These are phyloP conservation scores for Gossypium stocksii DNA, from an alignment of 345 rosid species.

Conservation along the genomic window DNA sequence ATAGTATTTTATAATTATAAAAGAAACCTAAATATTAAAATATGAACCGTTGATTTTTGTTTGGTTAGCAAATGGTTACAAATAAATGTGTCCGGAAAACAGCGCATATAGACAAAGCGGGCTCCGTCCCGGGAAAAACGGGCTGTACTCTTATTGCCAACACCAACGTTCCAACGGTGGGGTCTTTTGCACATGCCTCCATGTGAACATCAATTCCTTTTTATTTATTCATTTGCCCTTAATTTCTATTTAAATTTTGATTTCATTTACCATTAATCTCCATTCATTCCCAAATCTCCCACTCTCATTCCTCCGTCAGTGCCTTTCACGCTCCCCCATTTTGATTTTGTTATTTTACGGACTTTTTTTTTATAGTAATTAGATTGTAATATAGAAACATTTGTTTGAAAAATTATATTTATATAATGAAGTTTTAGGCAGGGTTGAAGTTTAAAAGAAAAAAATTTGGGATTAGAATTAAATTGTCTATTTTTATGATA, in stretches of 20 bases:
- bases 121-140: conserved; percentile 71
- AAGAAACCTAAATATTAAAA: too few species aligned
- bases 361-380: background rate
- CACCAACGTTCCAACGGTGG: conserved; percentile 37
- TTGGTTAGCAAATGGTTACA: conserved; percentile 2
- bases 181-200: conserved; percentile 69
- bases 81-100: conserved; percentile 5
- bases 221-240: conserved; percentile 5
- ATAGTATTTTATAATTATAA: too few species aligned
- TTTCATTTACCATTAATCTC: background rate
- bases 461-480: too few species aligned
- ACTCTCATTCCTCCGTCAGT: background rate
- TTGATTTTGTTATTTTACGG: background rate
- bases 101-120: conserved; percentile 45
- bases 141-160: conserved; percentile 44
- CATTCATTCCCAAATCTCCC: background rate
- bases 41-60: background rate
- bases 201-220: conserved; percentile 34
- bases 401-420: too few species aligned
- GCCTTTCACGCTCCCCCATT: background rate
- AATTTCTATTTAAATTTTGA: conserved; percentile 10
- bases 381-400: too few species aligned
- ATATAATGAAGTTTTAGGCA: too few species aligned
- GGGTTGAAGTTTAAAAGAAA: too few species aligned
- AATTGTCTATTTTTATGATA: too few species aligned